Conservation (phyloP, 495 filamentous ascomycete species). For the Penicillium flavigenum region DNA sequence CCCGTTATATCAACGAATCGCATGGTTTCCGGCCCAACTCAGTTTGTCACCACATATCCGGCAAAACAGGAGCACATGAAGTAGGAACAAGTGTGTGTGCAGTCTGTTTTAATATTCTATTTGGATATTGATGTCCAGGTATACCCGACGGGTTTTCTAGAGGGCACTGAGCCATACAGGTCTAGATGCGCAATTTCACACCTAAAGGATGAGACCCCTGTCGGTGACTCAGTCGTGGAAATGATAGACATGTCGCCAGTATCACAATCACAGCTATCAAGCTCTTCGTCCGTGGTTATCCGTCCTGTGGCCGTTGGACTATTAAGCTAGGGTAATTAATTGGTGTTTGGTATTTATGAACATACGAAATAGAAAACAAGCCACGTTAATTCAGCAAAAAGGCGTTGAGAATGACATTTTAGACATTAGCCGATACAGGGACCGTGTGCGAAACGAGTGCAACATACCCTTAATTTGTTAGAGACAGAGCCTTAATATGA, state of each 20-base stretch:
- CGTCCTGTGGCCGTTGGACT: not conserved
- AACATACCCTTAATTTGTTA: not conserved
- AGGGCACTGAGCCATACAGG: not conserved
- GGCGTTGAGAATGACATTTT: not conserved
- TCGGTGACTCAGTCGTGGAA: slow-evolving; percentile 12
- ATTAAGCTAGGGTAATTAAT: not conserved
- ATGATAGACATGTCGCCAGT: slow-evolving; percentile 2
- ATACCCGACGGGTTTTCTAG: not conserved
- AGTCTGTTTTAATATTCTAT: not conserved
- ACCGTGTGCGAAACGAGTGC: not conserved
- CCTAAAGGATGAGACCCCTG: slow-evolving; percentile 8
- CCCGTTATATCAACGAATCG: slow-evolving; percentile 7
- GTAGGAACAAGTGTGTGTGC: not conserved
- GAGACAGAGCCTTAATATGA: not conserved
- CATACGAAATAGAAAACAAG: slow-evolving; percentile 3
- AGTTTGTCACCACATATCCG: not conserved
- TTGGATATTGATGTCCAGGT: not conserved
- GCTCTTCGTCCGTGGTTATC: not conserved
- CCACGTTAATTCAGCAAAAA: not conserved
- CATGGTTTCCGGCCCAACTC: not conserved
- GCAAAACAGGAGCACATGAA: not conserved
- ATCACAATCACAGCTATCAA: not conserved
- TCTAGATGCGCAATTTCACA: not conserved
- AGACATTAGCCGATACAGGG: not conserved
- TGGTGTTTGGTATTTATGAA: not conserved